A percentile compares a stretch with the other conserved stretches of the same genome.
phyloP scores from a whole-genome alignment of 2,329 filamentous ascomycete species.

The Lithohypha guttulata region DNA sequence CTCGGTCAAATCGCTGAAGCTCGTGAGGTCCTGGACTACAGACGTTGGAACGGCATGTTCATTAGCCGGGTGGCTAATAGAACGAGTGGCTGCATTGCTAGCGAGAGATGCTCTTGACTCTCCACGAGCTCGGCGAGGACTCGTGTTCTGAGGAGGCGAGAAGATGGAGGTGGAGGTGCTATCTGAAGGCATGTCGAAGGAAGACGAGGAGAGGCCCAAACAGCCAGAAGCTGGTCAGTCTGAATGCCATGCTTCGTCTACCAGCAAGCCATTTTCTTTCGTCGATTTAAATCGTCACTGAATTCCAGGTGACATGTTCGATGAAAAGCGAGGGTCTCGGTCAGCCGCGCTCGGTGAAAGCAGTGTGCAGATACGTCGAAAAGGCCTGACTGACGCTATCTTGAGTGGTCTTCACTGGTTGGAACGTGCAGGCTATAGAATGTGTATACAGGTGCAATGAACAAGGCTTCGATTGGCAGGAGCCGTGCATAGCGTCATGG shows the following conservation, averaged over 20 bases:
- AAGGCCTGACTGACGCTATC: no score
- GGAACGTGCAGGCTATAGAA: no score
- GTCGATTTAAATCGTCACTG: no score
- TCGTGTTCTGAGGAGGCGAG: not conserved
- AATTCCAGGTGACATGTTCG: no score
- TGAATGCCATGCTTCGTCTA: conserved; percentile 1
- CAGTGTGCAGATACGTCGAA: no score
- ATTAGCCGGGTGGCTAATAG: conserved; percentile 66
- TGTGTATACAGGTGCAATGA: no score
- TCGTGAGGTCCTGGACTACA: conserved; percentile 60
- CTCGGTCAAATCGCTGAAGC: conserved; percentile 79
- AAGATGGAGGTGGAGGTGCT: not conserved
- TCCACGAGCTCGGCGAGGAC: conserved; percentile 23
- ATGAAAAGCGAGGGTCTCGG: no score
- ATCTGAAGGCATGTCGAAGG: conserved; percentile 7
- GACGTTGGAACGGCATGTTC: conserved; percentile 76
- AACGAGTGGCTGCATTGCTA: conserved; percentile 56
- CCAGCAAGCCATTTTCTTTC: not conserved
- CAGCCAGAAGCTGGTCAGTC: not conserved
- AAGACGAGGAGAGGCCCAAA: not conserved
- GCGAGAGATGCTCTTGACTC: conserved; percentile 42
- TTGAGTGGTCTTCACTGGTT: no score
- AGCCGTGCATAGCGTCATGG: no score
- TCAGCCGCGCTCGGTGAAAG: no score
- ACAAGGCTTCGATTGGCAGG: no score